Base-by-base conservation (phyloP, 176 grass and related monocot species). In the Lolium multiflorum region DNA sequence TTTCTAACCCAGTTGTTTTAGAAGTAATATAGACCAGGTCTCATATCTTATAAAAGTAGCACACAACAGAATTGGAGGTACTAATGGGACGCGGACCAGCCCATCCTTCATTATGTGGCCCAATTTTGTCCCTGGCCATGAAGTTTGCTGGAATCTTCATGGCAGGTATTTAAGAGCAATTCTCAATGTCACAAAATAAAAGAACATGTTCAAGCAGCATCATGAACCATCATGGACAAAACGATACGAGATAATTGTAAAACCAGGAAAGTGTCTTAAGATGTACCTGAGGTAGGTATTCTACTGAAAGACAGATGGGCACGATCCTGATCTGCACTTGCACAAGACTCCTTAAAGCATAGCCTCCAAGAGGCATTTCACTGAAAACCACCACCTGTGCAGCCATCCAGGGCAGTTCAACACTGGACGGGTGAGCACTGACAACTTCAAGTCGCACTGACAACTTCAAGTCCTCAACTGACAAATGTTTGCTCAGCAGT, bases 41-140 rank as follows among this genome's bases (percentile, higher is more conserved):
- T 0, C 76, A 59, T 79, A 79, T 79, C 55, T 44, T 20, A 79
- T 44, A 14, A 16, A 25, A 25, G 77, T 79, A 62, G n/a, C n/a
- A 79, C 57, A 61, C 13, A 6, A 17, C 5, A 24, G 55, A 79
- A 16, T 9, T 43, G 38, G 76, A 62, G 37, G 37, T 61, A 61
- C 7, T 46, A 79, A 11, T 62, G 12, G 13, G 21, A 18, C 4
- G 18, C 62, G 44, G n/a, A 47, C 4, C 7, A 0, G 21, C 21
- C 10, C 55, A 15, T 31, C 14, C 48, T 52, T 39, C 31, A 2
- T 21, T 58, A 22, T 44, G 18, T 61, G 20, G 18, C 61, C 76
- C 54, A 79, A 13, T 60, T 79, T 58, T 52, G 22, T 52, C 47
- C 13, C 47, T 18, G 49, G 71, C 7, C 47, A 31, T 75, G 48